Evolutionary conservation across 1,284 basidiomycete species (phyloP).

Genomic region (Pseudozyma hubeiensis): DNA sequence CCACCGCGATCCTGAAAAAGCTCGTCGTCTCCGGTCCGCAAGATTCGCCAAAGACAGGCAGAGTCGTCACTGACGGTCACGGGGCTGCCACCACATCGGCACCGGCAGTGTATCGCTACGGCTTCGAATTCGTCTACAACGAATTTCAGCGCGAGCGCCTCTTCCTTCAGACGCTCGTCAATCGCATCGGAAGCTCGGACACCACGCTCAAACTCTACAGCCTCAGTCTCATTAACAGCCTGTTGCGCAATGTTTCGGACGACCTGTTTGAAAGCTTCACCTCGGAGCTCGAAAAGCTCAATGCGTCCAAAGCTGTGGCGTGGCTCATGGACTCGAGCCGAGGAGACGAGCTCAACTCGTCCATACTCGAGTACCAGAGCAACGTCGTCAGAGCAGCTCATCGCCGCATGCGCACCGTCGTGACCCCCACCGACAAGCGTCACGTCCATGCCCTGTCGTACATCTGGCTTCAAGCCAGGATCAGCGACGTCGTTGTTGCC

Average conservation of each 20-base stretch:
- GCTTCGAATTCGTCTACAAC: constrained; percentile 64
- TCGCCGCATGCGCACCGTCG: constrained; percentile 80
- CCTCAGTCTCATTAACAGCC: constrained; percentile 79
- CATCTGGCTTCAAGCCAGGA: constrained; percentile 61
- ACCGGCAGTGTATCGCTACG: constrained; percentile 52
- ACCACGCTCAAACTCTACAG: constrained; percentile 65
- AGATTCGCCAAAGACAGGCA: constrained; percentile 47
- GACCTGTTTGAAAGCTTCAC: constrained; percentile 82
- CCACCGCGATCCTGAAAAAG: constrained; percentile 90
- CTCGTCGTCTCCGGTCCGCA: constrained; percentile 73
- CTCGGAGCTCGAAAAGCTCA: constrained; percentile 80
- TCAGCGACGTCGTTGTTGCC: constrained; percentile 72
- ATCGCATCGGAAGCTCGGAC: constrained; percentile 64
- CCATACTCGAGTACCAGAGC: constrained; percentile 90
- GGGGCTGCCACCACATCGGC: constrained; percentile 18
- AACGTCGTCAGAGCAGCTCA: constrained; percentile 85
- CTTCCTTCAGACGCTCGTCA: constrained; percentile 63
- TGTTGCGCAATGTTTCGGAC: constrained; percentile 81
- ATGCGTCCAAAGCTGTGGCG: constrained; percentile 78
- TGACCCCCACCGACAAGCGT: constrained; percentile 70
- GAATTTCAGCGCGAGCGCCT: constrained; percentile 56
- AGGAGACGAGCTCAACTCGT: constrained; percentile 84
- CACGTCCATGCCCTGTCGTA: constrained; percentile 61
- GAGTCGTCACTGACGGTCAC: constrained; percentile 34
- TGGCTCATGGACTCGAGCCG: constrained; percentile 81